Evolutionary conservation across 129 eudicot genomes (phyloP).

Genomic region (Glebionis coronaria): DNA sequence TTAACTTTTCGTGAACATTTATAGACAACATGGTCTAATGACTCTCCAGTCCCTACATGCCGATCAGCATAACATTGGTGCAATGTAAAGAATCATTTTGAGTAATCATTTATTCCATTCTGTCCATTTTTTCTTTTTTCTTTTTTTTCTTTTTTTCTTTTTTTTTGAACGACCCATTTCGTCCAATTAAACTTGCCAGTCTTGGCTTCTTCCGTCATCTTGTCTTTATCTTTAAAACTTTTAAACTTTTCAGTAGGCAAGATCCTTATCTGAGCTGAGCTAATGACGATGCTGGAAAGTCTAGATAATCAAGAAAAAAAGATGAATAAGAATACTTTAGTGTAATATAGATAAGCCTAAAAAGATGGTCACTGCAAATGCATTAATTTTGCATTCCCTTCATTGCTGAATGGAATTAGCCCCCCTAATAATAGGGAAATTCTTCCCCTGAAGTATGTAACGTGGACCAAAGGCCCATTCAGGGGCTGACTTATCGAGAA

Average conservation of each 20-base stretch:
- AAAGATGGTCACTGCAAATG: constrained; percentile 74
- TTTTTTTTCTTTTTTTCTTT: too few relatives aligned
- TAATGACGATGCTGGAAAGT: constrained; percentile 66
- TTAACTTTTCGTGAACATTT: too few relatives aligned
- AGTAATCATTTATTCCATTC: neutral
- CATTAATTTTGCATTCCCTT: constrained; percentile 59
- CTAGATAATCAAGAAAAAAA: constrained; percentile 58
- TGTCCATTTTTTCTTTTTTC: too few relatives aligned
- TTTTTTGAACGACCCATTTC: too few relatives aligned
- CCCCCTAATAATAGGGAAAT: too few relatives aligned
- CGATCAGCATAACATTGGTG: too few relatives aligned
- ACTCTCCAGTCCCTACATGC: too few relatives aligned
- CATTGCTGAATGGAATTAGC: too few relatives aligned
- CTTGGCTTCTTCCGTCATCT: constrained; percentile 19
- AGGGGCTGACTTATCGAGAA: too few relatives aligned
- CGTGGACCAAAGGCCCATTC: too few relatives aligned
- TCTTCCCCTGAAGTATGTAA: too few relatives aligned
- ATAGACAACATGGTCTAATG: too few relatives aligned
- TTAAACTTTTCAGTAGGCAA: constrained; percentile 51
- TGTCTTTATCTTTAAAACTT: neutral
- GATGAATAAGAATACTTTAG: constrained; percentile 78
- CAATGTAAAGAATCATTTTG: neutral
- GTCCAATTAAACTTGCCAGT: neutral
- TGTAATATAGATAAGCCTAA: constrained; percentile 71
- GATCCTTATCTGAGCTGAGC: constrained; percentile 70